A percentile compares a stretch with the other conserved stretches of the same genome.
phyloP scores from a whole-genome alignment of 441 rosid species.

The Geranium incanum region DNA sequence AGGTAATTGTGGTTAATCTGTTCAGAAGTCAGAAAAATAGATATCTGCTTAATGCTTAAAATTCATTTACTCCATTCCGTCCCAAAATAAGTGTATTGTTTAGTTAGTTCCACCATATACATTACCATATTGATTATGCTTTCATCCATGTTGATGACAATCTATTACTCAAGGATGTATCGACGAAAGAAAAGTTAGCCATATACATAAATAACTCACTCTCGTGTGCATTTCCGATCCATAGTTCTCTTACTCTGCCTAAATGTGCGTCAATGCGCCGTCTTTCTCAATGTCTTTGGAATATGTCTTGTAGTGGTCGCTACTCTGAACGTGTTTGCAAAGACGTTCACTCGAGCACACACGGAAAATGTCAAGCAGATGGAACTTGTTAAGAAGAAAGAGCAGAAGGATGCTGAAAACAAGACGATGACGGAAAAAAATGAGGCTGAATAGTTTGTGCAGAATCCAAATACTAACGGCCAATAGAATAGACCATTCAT shows the following conservation, averaged over 20 bases:
- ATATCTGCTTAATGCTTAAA: not conserved
- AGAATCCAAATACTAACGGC: slow-evolving; percentile 21
- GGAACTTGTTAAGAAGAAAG: slow-evolving; percentile 68
- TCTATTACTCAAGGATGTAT: not conserved
- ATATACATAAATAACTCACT: too few relatives aligned
- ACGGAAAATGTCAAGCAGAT: slow-evolving; percentile 72
- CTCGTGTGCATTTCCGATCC: not conserved
- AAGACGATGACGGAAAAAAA: slow-evolving; percentile 29
- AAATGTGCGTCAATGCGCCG: slow-evolving; percentile 6
- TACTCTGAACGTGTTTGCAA: slow-evolving; percentile 70
- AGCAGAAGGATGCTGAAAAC: slow-evolving; percentile 23
- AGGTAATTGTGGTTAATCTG: slow-evolving; percentile 30
- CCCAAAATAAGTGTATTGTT: not conserved
- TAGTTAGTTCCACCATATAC: too few relatives aligned
- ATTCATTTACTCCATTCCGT: not conserved
- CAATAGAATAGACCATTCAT: slow-evolving; percentile 19
- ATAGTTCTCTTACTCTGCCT: not conserved
- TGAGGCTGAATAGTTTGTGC: slow-evolving; percentile 21
- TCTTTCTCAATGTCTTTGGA: slow-evolving; percentile 4
- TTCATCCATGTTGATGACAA: not conserved
- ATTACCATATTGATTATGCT: too few relatives aligned
- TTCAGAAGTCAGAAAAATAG: not conserved
- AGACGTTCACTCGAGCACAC: slow-evolving; percentile 70
- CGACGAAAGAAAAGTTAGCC: not conserved
- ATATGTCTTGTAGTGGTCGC: slow-evolving; percentile 53